Percentiles rank a stretch among this genome's conserved stretches.
Evolutionary conservation across 495 filamentous ascomycete species (phyloP).

Genomic region (Filosporella fistucella): DNA sequence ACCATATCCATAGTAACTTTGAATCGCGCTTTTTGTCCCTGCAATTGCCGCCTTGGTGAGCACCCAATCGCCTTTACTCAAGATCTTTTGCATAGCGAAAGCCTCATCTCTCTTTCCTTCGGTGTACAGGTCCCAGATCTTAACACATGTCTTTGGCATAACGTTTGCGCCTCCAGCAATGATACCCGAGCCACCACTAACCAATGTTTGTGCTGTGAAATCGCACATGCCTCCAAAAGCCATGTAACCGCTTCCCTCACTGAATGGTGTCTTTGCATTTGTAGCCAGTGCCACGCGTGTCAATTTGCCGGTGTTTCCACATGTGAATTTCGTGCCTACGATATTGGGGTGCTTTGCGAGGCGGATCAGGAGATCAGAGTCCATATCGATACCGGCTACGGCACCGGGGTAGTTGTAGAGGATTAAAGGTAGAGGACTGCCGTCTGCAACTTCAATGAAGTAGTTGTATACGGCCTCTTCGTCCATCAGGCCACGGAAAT

Average conservation of each 20-base stretch:
- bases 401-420: constrained; percentile 91
- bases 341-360: constrained; percentile 81
- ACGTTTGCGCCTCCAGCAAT: constrained; percentile 88
- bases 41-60: constrained; percentile 82
- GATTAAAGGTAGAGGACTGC: constrained; percentile 70
- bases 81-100: constrained; percentile 62
- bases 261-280: constrained; percentile 64
- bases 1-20: constrained; percentile 81
- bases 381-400: constrained; percentile 89
- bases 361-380: constrained; percentile 79
- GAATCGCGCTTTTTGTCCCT: constrained; percentile 80
- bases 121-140: constrained; percentile 74
- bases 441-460: constrained; percentile 72
- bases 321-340: constrained; percentile 86
- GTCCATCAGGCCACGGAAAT: constrained; percentile 76
- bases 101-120: constrained; percentile 72
- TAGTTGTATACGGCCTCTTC: constrained; percentile 73
- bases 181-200: constrained; percentile 76
- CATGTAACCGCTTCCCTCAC: constrained; percentile 68
- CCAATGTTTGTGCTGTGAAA: constrained; percentile 78
- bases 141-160: constrained; percentile 74
- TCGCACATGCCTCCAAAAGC: constrained; percentile 87
- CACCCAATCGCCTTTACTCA: constrained; percentile 79
- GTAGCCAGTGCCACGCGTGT: constrained; percentile 76
- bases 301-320: constrained; percentile 84